Evolutionary conservation across 352 stramenopile genomes (phyloP), one percentile per base, ranked within the genome.

Genomic region (Pythium insidiosum): DNA sequence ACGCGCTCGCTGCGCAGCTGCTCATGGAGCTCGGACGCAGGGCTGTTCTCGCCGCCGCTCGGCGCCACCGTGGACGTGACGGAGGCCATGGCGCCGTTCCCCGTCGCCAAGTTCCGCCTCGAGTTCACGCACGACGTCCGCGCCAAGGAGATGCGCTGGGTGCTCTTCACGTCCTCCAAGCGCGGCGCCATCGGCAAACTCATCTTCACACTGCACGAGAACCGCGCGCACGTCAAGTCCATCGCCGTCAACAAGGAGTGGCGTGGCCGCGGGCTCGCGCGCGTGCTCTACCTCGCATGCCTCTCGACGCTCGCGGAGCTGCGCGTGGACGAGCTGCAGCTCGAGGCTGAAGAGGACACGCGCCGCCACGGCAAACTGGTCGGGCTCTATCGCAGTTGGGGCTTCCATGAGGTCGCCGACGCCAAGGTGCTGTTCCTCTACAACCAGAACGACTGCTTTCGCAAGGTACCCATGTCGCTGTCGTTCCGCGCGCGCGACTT

Each of bases 381-480:
- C 12, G 68, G 61, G 9, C 58, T 89, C 25, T 92, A 92, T 59
- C 63, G 71, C 13, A 53, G 47, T 1, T 92, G 80, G 77, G 80
- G 77, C 5, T 90, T 92, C 29, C 25, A 44, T 1, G 56, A 73
- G 43, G 59, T 78, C 19, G 42, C 50, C 0, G 61, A 72, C n/a
- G 77, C 67, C 21, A 86, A 82, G 38, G 61, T 88, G 12, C 63
- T 88, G 1, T 83, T 88, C 44, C 68, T 92, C 21, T 88, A 92
- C 66, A 92, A 88, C 56, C 70, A 81, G 61, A 83, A 71, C 37
- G 67, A 92, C 28, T 85, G 77, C 47, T 84, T 90, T 34, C 80
- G 80, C 37, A 92, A 92, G 56, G 80, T 92, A 23, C 77, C 75
- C 2, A 92, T 92, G 80, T 41, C 66, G 47, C 66, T 80, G 0